A percentile compares a stretch with the other conserved stretches of the same genome.
Conservation (phyloP, 139 green algal genomes). For the Coelastrella sp. region DNA sequence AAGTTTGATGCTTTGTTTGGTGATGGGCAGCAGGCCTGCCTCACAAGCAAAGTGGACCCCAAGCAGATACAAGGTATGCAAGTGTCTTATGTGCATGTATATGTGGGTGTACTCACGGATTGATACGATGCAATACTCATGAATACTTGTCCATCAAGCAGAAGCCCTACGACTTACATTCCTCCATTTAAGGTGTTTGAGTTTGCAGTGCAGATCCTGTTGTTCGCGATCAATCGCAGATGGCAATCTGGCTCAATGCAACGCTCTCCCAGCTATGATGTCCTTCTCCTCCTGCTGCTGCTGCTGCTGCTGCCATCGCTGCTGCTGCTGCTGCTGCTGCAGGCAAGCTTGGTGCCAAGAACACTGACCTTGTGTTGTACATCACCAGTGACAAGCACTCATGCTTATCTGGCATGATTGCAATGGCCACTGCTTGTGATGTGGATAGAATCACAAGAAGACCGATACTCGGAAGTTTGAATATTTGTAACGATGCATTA, state of each 20-base stretch:
- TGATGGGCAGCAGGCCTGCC: conserved; percentile 15
- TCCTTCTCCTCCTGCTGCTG: neutral
- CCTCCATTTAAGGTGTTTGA: too few species aligned
- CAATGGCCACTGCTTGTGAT: conserved; percentile 23
- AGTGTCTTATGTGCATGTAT: too few species aligned
- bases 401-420: conserved; percentile 34
- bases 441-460: neutral
- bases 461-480: conserved; percentile 15
- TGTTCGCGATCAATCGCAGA: too few species aligned
- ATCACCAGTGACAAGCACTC: neutral
- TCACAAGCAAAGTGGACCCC: neutral
- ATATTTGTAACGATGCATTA: neutral
- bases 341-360: neutral
- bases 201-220: neutral
- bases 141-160: too few species aligned
- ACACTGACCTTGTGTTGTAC: conserved; percentile 19
- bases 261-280: too few species aligned
- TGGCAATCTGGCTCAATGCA: too few species aligned
- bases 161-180: too few species aligned
- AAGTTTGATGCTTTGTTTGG: neutral
- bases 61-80: neutral
- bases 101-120: too few species aligned
- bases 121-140: too few species aligned
- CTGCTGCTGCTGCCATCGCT: neutral
- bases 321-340: neutral